Conservation (phyloP, 2,329 filamentous ascomycete genomes). For the Orbilia ellipsospora region DNA sequence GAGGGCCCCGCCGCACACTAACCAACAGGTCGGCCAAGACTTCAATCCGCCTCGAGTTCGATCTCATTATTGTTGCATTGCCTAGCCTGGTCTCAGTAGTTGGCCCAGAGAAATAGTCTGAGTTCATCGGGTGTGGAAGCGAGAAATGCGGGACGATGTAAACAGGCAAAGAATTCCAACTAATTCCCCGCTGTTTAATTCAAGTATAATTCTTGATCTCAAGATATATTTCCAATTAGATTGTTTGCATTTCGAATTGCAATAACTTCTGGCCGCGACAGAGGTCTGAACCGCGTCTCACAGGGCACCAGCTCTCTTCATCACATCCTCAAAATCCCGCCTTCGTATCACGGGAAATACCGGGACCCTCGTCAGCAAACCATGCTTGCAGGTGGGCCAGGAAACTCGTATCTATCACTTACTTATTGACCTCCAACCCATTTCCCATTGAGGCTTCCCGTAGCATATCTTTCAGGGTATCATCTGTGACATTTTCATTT, state of each 20-base stretch:
- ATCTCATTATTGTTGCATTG: neutral
- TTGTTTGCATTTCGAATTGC: neutral
- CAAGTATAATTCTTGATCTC: too few species aligned
- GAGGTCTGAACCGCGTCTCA: conserved; percentile 61
- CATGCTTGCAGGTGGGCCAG: neutral
- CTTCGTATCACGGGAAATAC: conserved; percentile 61
- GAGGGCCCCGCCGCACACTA: conserved; percentile 35
- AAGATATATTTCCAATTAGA: neutral
- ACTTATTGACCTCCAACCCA: conserved; percentile 73
- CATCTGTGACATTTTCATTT: conserved; percentile 85
- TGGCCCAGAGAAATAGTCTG: neutral
- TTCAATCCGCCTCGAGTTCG: neutral
- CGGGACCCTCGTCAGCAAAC: neutral
- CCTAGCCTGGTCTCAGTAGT: neutral
- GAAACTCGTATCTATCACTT: conserved; percentile 24
- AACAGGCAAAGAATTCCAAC: conserved; percentile 5
- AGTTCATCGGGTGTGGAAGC: neutral
- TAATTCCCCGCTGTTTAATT: neutral
- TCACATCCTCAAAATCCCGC: conserved; percentile 86
- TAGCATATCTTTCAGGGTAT: conserved; percentile 91
- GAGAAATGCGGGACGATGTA: conserved; percentile 3
- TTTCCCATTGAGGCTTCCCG: conserved; percentile 84
- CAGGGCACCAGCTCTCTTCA: conserved; percentile 86
- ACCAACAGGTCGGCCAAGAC: conserved; percentile 10
- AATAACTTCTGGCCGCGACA: neutral